Evolutionary conservation across 305 asterid species (phyloP), one percentile per base, ranked within the genome.

Genomic region (Fraxinus velutina): DNA sequence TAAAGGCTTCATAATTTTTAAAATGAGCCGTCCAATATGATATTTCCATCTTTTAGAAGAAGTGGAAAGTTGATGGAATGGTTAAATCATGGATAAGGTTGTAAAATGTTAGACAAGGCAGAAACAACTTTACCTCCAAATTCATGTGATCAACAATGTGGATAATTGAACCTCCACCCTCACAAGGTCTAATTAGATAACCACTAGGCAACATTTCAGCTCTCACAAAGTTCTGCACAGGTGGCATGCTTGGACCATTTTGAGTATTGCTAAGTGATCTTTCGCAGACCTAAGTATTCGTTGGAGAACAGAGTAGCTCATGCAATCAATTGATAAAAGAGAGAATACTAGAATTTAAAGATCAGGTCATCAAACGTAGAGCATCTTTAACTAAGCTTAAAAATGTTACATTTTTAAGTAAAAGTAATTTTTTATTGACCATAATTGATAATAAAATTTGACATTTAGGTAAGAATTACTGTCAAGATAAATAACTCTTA

Each of bases 151-250:
- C 98, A 27, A 94, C 98, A 74, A 94, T 88, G 85, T 94, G 97
- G 86, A 94, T 92, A 57, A 94, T 90, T 1, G 98, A 94, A 29
- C 98, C 97, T 64, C 98, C 97, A 13, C 98, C 98, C 33, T 94
- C 98, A 82, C 97, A 94, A 73, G 97, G 97, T 86, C 98, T 93
- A 83, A 94, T 89, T 57, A 94, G 88, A 91, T 90, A 94, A 55
- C 98, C 98, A 89, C 98, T 93, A 37, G 98, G 93, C 85, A 93
- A 82, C 91, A 94, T 86, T 87, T 94, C 98, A 10, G 97, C 98
- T 85, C 98, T 88, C 81, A 93, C 97, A 80, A 93, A 94, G 85
- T 91, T 93, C 82, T 79, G 95, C 71, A 89, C 97, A 13, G 97
- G 89, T 24, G 98, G 98, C 97, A 94, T 94, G 86, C 89, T 90